These are phyloP conservation scores for Furcasterigmium sp. DNA, from an alignment of 2,329 filamentous ascomycete species.

Conservation along the genomic window DNA sequence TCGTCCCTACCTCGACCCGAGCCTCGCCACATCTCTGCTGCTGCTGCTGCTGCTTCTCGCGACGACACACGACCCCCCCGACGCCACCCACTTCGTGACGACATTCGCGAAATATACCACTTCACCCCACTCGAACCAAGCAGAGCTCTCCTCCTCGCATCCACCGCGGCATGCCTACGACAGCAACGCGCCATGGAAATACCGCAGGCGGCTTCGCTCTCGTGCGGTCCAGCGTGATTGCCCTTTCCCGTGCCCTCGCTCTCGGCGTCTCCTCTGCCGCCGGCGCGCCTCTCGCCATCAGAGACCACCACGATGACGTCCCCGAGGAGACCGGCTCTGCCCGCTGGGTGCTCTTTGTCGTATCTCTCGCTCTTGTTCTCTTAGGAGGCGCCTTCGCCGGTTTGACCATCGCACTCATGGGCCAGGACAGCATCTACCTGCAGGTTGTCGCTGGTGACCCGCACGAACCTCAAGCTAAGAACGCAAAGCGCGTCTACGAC, in stretches of 20 bases:
- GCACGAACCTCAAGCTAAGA: constrained; percentile 77
- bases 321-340: constrained; percentile 54
- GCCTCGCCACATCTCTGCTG: too few species aligned
- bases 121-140: not conserved
- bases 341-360: constrained; percentile 74
- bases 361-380: constrained; percentile 77
- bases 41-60: too few species aligned
- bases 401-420: constrained; percentile 75
- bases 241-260: constrained; percentile 45
- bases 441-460: constrained; percentile 88
- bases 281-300: constrained; percentile 35
- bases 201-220: constrained; percentile 28
- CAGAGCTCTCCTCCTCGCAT: not conserved
- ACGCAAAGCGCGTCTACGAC: constrained; percentile 75
- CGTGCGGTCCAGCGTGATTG: constrained; percentile 43
- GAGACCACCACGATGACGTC: constrained; percentile 34
- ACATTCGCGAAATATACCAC: not conserved
- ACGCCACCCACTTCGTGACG: not conserved
- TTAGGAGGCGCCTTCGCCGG: constrained; percentile 91
- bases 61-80: too few species aligned
- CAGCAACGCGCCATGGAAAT: constrained; percentile 10
- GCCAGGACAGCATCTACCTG: constrained; percentile 90
- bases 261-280: constrained; percentile 42
- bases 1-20: not conserved
- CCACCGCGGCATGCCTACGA: constrained; percentile 4